phyloP scores from a whole-genome alignment of 768 basidiomycete genomes.

The Psilocybe tampanensis region DNA sequence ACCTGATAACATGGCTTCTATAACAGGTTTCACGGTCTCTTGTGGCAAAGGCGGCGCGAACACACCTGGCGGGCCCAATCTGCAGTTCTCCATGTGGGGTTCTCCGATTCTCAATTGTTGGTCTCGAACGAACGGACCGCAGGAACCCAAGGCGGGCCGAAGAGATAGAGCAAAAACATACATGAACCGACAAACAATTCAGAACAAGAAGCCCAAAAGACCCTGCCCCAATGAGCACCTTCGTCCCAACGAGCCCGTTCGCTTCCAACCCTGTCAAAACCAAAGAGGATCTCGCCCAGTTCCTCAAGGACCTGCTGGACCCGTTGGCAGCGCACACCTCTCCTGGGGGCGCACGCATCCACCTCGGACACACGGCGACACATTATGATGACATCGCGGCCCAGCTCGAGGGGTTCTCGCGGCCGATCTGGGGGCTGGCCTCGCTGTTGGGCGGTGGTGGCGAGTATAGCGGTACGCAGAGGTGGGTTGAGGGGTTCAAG shows the following conservation, averaged over 20 bases:
- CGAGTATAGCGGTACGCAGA: constrained; percentile 53
- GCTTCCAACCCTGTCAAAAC: constrained; percentile 63
- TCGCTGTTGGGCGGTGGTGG: constrained; percentile 68
- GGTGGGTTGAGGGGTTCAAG: constrained; percentile 68
- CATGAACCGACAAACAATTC: no score
- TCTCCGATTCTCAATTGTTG: no score
- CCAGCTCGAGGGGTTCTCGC: constrained; percentile 75
- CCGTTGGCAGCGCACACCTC: constrained; percentile 72
- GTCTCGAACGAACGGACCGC: no score
- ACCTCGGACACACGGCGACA: constrained; percentile 68
- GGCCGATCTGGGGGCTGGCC: constrained; percentile 77
- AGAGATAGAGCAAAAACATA: no score
- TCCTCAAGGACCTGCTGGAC: constrained; percentile 61
- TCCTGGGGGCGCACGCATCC: constrained; percentile 70
- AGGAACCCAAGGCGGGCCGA: no score
- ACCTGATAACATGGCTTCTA: no score
- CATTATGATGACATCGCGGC: constrained; percentile 75
- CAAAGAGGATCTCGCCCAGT: constrained; percentile 57
- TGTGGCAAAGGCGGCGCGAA: no score
- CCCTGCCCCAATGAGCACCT: constrained; percentile 36
- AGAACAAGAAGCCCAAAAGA: not conserved
- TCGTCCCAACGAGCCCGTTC: constrained; percentile 45
- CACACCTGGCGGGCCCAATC: no score
- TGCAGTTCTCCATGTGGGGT: no score
- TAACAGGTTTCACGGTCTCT: no score